Base-by-base conservation (phyloP, 768 basidiomycete genomes). In the Russula ochroleuca region DNA sequence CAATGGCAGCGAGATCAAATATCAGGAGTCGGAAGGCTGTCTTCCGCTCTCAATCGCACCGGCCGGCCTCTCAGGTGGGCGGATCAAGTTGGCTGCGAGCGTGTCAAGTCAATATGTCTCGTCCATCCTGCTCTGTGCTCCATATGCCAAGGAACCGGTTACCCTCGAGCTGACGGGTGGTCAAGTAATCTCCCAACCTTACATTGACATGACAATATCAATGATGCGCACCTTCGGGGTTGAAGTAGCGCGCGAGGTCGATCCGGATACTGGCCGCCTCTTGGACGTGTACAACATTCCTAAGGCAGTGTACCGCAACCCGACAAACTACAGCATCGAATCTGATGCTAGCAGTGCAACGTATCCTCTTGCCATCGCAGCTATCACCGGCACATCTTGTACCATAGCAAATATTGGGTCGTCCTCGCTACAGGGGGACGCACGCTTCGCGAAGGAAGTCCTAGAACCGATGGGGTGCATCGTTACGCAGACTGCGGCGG, bases 21-120 rank as follows among this genome's bases (percentile, higher is more conserved):
- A 88, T 72, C 77, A 88, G 65, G 94, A 94, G 73, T 79, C 82
- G 3, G 74, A 84, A 41, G 95, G 94, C 10, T 95, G 93, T 72
- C 85, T 98, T 11, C 94, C 94, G 2, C 85, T 97, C 11, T 82
- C 88, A 21, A 94, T 98, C 65, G 81, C 84, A 2, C 89, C 94
- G 7, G 79, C 85, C 13, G 94, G 96, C 19, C 81, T 98, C 45
- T 82, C 82, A 62, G 97, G 96, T 19, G 87, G 87, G 0, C 82
- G 75, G 4, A 92, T 98, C 70, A 81, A 87, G 70, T 85, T 99
- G 52, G 90, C 95, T 2, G 97, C 97, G 7, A 93, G 86, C 70
- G 91, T 99, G 8, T 98, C 95, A 5, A 94, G 90, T 69, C 97
- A 99, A 85, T 99, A 98, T 72, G 97, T 98, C 40, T 97, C 94